Evolutionary conservation across 352 stramenopile species (phyloP), one percentile per base, ranked within the genome.

Genomic region (Phytophthora pluvialis): DNA sequence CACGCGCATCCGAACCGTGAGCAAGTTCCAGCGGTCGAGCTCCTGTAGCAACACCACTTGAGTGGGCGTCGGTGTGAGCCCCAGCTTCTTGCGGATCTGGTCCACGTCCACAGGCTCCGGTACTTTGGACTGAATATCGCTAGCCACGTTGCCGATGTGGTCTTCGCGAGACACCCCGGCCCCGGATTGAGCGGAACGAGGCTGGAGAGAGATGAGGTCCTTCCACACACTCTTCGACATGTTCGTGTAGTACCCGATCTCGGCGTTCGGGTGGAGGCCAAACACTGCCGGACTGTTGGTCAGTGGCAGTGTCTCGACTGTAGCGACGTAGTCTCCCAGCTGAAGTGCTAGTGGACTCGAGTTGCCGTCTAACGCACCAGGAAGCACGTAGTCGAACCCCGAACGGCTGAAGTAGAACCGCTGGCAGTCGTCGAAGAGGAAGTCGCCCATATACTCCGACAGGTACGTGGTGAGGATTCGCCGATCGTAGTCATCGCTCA

Each of bases 371-470:
- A 61, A 45, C 0, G 82, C 84, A 1, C 75, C 75, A 9, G 73
- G 69, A 13, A 98, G 70, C 4, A 89, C 85, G 66, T 98, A 99
- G 51, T 98, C 94, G 60, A 95, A 98, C n/a, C 94, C 94, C 0
- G 89, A 97, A 9, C 84, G 81, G 40, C 85, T 97, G 61, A 98
- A 99, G 78, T 83, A 98, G 70, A 98, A 98, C 13, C 82, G 83
- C 57, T 98, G 89, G 60, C 86, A 98, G 53, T 98, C 86, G 60
- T 98, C 93, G 45, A 98, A 98, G 7, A 99, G 73, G 52, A 99
- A 98, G 71, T 98, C 95, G 40, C 95, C 95, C 95, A 98, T 98
- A 80, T 98, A 98, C 72, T 98, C 94, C 39, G 94, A 89, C 35
- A 98, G 66, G 57, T 97, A 97, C 7, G 94, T 98, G 11, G 84